Evolutionary conservation across 2,329 filamentous ascomycete genomes (phyloP), one percentile per base, ranked within the genome.

Genomic region (Pezicula neosporulosa): DNA sequence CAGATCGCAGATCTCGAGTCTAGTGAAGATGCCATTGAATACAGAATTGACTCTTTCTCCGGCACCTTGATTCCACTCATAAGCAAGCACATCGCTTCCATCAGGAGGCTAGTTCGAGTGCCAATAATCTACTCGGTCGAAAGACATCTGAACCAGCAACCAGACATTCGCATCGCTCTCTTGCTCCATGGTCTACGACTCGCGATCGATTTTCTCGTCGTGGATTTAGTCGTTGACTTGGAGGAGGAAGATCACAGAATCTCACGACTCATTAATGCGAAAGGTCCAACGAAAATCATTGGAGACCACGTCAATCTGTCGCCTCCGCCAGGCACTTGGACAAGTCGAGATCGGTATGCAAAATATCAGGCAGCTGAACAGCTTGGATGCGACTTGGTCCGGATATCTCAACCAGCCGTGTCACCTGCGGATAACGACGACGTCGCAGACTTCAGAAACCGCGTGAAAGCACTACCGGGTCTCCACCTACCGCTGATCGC

Each of bases 21-120:
- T n/a, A 85, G 83, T 4, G 80, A 78, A 3, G 86, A 89, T 65
- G 85, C 83, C 6, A 79, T 89, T 30, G 83, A 88, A 60, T 69
- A 79, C 50, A 55, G 66, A 24, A 51, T 59, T 8, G 60, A 59
- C 16, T 48, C 53, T 12, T 49, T 60, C 27, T 60, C 62, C 8
- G 65, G 69, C 18, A 70, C 15, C 55, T 63, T 4, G 54, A 62
- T 24, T 51, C 55, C 28, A 18, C 27, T 57, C 56, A 12, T 48
- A 47, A 30, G 36, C 18, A 24, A 44, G 38, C 15, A 53, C 33
- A 54, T 21, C 44, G 52, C 18, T 38, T 50, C 9, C 10, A 41
- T 45, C 10, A 56, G 52, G 19, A 46, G 54, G 2, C 37, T 61
- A 44, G 13, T 61, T 85, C 0, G 84, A 87, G 48, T 88, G 8